phyloP scores from a whole-genome alignment of 2,329 filamentous ascomycete genomes.

The Dactylellina drechsleri region DNA sequence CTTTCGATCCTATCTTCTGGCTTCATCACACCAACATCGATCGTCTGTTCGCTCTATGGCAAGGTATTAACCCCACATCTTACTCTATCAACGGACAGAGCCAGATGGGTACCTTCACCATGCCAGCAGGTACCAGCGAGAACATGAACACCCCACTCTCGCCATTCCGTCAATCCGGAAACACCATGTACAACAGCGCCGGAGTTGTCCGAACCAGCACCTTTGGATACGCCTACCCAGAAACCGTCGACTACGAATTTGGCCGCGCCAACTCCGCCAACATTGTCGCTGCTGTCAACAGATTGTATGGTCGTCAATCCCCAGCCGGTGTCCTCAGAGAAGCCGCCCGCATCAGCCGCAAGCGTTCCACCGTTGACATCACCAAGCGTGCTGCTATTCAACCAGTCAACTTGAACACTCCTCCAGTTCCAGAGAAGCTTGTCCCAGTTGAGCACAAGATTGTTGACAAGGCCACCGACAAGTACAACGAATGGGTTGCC shows the following conservation, averaged over 20 bases:
- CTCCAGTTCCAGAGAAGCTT: conserved; percentile 11
- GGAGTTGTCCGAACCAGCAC: conserved; percentile 62
- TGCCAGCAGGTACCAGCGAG: conserved; percentile 30
- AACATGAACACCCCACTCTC: conserved; percentile 55
- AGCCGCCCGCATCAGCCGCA: conserved; percentile 68
- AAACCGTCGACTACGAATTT: conserved; percentile 66
- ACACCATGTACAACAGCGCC: conserved; percentile 47
- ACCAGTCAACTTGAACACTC: conserved; percentile 25
- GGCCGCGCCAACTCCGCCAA: conserved; percentile 57
- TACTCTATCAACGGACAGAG: not conserved
- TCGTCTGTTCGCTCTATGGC: conserved; percentile 79
- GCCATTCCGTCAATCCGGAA: conserved; percentile 55
- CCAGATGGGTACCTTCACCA: conserved; percentile 19
- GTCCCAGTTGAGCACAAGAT: conserved; percentile 14
- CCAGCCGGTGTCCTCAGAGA: conserved; percentile 25
- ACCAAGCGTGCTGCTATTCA: not conserved
- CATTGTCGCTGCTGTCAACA: conserved; percentile 21
- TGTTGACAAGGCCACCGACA: conserved; percentile 25
- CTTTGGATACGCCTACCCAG: conserved; percentile 80
- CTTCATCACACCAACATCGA: conserved; percentile 75
- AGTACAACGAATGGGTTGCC: conserved; percentile 60
- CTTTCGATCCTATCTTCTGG: conserved; percentile 68
- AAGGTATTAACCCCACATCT: conserved; percentile 62
- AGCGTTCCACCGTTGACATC: not conserved
- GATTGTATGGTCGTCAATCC: conserved; percentile 13